These are phyloP conservation scores for Aspergillus sparsus DNA, from an alignment of 495 filamentous ascomycete species.

Conservation along the genomic window DNA sequence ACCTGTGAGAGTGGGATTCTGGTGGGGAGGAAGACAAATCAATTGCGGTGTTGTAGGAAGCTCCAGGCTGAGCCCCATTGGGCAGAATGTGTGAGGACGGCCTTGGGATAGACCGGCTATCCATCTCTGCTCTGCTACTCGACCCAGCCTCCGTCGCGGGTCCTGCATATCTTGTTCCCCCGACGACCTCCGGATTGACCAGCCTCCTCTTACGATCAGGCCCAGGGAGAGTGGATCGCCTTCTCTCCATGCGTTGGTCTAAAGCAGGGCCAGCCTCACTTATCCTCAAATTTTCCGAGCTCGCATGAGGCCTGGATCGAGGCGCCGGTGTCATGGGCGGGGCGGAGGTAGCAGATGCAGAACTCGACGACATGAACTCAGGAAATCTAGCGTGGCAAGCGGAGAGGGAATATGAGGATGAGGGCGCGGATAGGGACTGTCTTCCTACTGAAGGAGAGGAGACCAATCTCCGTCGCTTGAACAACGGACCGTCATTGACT, in stretches of 20 bases:
- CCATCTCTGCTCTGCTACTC: slow-evolving; percentile 22
- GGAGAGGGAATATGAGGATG: background rate
- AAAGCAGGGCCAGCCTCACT: slow-evolving; percentile 26
- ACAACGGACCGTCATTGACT: slow-evolving; percentile 36
- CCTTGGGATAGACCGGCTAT: slow-evolving; percentile 28
- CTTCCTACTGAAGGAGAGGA: slow-evolving; percentile 26
- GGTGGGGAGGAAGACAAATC: slow-evolving; percentile 39
- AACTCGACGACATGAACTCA: slow-evolving; percentile 31
- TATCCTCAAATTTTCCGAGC: slow-evolving; percentile 19
- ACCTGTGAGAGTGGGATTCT: slow-evolving; percentile 11
- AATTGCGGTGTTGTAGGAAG: slow-evolving; percentile 40
- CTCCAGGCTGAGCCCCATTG: slow-evolving; percentile 23
- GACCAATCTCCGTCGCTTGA: slow-evolving; percentile 51
- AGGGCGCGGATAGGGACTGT: slow-evolving; percentile 3
- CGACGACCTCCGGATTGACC: slow-evolving; percentile 32
- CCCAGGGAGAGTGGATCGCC: slow-evolving; percentile 30
- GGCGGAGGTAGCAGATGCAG: slow-evolving; percentile 19
- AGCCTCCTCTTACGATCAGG: slow-evolving; percentile 44
- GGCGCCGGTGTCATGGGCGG: slow-evolving; percentile 14
- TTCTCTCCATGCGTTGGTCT: slow-evolving; percentile 23
- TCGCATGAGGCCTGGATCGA: slow-evolving; percentile 24
- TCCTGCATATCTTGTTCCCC: slow-evolving; percentile 28
- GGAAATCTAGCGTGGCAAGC: background rate
- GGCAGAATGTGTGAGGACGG: slow-evolving; percentile 25
- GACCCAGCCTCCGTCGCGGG: slow-evolving; percentile 23